Conservation (phyloP, 495 filamentous ascomycete species). For the Podospora fimiseda region DNA sequence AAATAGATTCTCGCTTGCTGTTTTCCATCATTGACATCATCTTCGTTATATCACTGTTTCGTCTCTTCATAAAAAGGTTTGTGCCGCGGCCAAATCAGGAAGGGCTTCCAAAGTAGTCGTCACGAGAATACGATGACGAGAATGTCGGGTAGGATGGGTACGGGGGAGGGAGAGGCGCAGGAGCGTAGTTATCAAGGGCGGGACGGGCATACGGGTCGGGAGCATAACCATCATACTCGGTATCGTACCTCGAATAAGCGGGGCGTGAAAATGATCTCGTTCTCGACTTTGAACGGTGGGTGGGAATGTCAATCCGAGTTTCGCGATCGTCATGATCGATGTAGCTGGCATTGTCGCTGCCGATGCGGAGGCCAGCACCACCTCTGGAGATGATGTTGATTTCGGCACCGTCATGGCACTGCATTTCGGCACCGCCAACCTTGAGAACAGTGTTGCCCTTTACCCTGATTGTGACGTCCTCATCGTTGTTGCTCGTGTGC, state of each 20-base stretch:
- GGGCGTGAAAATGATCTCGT: conserved; percentile 37
- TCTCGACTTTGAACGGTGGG: conserved; percentile 33
- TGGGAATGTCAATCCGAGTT: conserved; percentile 35
- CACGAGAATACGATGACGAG: conserved; percentile 6
- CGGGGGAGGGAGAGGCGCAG: conserved; percentile 9
- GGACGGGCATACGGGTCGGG: conserved; percentile 10
- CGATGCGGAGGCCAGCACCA: conserved; percentile 22
- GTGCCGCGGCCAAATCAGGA: too few relatives aligned
- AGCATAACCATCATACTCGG: conserved; percentile 14
- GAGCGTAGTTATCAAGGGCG: neutral
- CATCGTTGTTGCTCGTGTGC: conserved; percentile 38
- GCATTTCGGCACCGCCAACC: conserved; percentile 45
- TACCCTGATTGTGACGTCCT: conserved; percentile 50
- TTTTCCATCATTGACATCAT: conserved; percentile 5
- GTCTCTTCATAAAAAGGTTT: neutral
- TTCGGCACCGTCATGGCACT: conserved; percentile 46
- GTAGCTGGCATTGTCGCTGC: conserved; percentile 37
- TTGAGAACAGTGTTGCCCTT: conserved; percentile 41
- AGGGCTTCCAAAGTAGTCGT: conserved; percentile 5
- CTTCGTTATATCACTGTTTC: conserved; percentile 3
- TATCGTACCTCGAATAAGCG: conserved; percentile 14
- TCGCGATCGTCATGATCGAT: conserved; percentile 38
- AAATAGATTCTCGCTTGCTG: too few relatives aligned
- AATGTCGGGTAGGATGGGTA: conserved; percentile 12
- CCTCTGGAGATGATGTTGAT: conserved; percentile 41